Conservation (phyloP, 2,329 filamentous ascomycete genomes). For the Colletotrichum sp. region DNA sequence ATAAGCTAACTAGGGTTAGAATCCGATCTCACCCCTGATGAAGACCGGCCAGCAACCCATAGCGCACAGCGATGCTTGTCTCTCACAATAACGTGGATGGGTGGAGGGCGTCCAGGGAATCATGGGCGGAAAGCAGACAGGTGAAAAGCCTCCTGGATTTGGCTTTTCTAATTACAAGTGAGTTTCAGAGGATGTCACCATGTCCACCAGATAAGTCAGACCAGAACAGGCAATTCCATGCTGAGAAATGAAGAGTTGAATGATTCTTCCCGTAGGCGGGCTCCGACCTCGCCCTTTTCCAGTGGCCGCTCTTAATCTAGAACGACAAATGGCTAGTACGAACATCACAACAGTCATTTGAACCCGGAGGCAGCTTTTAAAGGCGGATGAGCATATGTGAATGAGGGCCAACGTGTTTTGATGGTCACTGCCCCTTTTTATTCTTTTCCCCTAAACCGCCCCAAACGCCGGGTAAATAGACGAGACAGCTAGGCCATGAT, state of each 20-base stretch:
- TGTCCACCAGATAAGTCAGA: background rate
- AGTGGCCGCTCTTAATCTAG: background rate
- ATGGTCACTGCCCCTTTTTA: background rate
- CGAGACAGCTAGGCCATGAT: constrained; percentile 1
- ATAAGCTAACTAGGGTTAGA: background rate
- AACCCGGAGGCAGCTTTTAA: background rate
- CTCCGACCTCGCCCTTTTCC: background rate
- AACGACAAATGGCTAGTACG: background rate
- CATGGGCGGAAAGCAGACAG: background rate
- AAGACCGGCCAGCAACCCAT: background rate
- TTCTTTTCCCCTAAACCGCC: constrained; percentile 5
- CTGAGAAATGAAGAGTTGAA: background rate
- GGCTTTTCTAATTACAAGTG: background rate
- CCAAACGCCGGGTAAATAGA: constrained; percentile 7
- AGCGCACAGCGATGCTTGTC: background rate
- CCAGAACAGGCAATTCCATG: background rate
- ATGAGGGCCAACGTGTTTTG: constrained; percentile 1
- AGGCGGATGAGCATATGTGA: background rate
- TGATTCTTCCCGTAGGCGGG: background rate
- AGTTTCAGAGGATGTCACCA: background rate
- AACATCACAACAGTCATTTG: background rate
- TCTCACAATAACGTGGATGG: background rate
- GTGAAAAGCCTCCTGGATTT: background rate
- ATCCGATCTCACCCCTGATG: background rate
- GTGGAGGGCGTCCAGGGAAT: background rate